Conservation (phyloP, 306 rosid species). For the Arachis stenosperma region DNA sequence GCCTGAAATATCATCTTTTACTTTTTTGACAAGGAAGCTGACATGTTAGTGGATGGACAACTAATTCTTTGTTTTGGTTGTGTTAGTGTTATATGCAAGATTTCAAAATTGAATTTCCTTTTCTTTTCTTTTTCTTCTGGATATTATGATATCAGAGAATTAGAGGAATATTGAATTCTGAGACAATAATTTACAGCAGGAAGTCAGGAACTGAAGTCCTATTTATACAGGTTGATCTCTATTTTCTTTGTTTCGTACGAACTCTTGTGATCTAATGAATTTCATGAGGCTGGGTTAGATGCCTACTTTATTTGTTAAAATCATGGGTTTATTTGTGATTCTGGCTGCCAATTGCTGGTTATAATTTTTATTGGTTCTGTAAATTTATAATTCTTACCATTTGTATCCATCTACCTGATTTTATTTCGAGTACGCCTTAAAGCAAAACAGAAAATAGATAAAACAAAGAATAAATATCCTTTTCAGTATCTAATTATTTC, state of each 20-base stretch:
- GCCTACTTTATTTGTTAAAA: neutral
- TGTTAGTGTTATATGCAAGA: neutral
- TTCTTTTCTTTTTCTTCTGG: neutral
- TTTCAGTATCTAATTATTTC: too few relatives aligned
- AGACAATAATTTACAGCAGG: slow-evolving; percentile 10
- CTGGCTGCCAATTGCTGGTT: neutral
- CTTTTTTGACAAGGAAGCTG: slow-evolving; percentile 18
- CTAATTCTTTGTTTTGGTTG: slow-evolving; percentile 13
- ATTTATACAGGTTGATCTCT: slow-evolving; percentile 1
- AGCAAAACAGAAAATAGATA: neutral
- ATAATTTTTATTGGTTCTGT: neutral
- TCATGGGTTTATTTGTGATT: neutral
- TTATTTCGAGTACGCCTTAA: neutral
- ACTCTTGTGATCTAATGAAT: slow-evolving; percentile 19
- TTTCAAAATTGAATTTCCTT: slow-evolving; percentile 3
- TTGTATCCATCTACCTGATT: neutral
- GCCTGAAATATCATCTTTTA: slow-evolving; percentile 24
- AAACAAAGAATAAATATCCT: too few relatives aligned
- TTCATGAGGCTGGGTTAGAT: neutral
- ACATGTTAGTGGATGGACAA: slow-evolving; percentile 18
- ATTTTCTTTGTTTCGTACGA: neutral
- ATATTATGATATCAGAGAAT: slow-evolving; percentile 4
- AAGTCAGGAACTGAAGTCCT: neutral
- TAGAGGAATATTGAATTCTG: slow-evolving; percentile 21
- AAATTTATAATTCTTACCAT: neutral